Percentiles rank a stretch among this genome's conserved stretches.
Conservation (phyloP, 805 yeast species). For the Yarrowia phangngaensis region DNA sequence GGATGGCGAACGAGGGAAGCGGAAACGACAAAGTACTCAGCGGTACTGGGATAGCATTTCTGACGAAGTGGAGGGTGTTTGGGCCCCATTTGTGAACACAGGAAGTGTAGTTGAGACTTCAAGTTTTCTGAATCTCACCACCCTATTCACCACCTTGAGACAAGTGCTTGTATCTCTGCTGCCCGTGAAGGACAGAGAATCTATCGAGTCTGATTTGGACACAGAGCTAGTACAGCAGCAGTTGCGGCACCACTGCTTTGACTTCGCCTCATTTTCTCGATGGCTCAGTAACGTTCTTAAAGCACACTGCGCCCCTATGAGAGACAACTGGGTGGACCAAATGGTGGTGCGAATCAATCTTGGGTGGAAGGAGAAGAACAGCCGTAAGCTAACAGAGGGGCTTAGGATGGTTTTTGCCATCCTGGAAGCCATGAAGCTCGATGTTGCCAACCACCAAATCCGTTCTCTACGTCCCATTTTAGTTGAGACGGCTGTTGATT, state of each 20-base stretch:
- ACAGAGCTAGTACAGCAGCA: constrained; percentile 74
- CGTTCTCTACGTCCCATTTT: constrained; percentile 78
- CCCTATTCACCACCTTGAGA: constrained; percentile 70
- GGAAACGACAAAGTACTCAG: constrained; percentile 71
- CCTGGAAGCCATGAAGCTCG: constrained; percentile 90
- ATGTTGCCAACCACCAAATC: constrained; percentile 92
- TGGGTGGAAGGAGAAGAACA: constrained; percentile 46
- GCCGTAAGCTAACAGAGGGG: constrained; percentile 60
- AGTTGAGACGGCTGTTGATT: constrained; percentile 80
- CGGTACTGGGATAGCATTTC: constrained; percentile 79
- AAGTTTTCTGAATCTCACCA: constrained; percentile 50
- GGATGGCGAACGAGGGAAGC: constrained; percentile 84
- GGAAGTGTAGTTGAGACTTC: too few relatives aligned
- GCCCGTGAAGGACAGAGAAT: constrained; percentile 68
- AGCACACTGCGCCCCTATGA: constrained; percentile 92
- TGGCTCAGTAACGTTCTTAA: constrained; percentile 79
- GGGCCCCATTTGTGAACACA: constrained; percentile 1
- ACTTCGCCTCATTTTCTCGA: constrained; percentile 62
- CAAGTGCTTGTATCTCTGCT: constrained; percentile 70
- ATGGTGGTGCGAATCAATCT: constrained; percentile 59
- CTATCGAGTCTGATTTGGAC: constrained; percentile 70
- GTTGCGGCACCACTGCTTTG: constrained; percentile 57
- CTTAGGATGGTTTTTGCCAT: constrained; percentile 73
- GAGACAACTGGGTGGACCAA: constrained; percentile 83
- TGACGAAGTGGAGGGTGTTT: constrained; percentile 52